Evolutionary conservation across 768 basidiomycete species (phyloP).

Genomic region (Coprinellus aureogranulatus): DNA sequence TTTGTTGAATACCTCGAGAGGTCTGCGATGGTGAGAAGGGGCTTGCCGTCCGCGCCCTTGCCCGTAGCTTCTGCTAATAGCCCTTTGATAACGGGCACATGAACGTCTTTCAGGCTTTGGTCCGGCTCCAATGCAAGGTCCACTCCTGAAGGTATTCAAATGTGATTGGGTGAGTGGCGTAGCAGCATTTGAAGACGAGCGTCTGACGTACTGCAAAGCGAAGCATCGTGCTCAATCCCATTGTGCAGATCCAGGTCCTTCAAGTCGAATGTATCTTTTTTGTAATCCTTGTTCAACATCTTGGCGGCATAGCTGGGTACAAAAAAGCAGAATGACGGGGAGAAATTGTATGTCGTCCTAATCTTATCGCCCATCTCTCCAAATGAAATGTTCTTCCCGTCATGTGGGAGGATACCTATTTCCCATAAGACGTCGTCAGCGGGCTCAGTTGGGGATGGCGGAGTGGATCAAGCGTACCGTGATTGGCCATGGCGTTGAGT

Average conservation of each 20-base stretch:
- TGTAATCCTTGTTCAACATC: slow-evolving; percentile 55
- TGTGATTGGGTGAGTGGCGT: neutral
- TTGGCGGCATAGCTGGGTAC: slow-evolving; percentile 61
- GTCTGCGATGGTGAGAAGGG: slow-evolving; percentile 55
- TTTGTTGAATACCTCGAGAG: slow-evolving; percentile 54
- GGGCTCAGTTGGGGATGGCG: too few relatives aligned
- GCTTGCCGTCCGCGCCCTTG: slow-evolving; percentile 45
- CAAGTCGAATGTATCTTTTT: slow-evolving; percentile 61
- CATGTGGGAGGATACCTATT: slow-evolving; percentile 63
- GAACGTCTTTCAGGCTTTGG: slow-evolving; percentile 51
- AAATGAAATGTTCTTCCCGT: slow-evolving; percentile 70
- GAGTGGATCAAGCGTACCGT: slow-evolving; percentile 46
- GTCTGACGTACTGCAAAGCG: slow-evolving; percentile 51
- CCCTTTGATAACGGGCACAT: slow-evolving; percentile 52
- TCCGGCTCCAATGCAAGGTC: slow-evolving; percentile 46
- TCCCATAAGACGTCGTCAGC: too few relatives aligned
- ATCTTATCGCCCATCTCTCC: slow-evolving; percentile 42
- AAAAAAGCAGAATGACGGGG: slow-evolving; percentile 63
- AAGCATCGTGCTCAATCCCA: slow-evolving; percentile 71
- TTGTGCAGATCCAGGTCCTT: slow-evolving; percentile 71
- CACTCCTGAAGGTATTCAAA: slow-evolving; percentile 40
- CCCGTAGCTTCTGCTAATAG: slow-evolving; percentile 60
- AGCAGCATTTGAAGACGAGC: neutral
- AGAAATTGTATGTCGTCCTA: slow-evolving; percentile 65
- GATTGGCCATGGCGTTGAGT: slow-evolving; percentile 80